Evolutionary conservation across 78 protist genomes (phyloP).

Genomic region (Dictyostelium purpureum): DNA sequence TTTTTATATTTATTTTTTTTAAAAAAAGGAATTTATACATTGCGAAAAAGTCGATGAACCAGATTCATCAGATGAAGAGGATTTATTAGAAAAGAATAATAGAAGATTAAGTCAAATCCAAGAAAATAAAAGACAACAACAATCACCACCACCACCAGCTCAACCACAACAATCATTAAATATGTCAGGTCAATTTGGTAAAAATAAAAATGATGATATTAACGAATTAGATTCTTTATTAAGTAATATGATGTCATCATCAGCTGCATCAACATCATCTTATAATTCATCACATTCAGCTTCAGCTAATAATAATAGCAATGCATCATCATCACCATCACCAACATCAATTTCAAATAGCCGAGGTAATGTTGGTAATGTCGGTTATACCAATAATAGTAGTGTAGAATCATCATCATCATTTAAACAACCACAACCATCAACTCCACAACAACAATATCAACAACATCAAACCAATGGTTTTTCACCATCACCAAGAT

Average conservation of each 20-base stretch:
- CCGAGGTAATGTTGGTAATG: neutral
- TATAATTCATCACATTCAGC: neutral
- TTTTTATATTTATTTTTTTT: neutral
- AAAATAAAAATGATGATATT: neutral
- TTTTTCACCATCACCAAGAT: slow-evolving; percentile 11
- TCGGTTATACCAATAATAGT: neutral
- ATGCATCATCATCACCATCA: too few species aligned
- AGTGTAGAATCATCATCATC: neutral
- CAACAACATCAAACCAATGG: slow-evolving; percentile 21
- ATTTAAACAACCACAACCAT: too few species aligned
- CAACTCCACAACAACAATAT: neutral
- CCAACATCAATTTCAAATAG: neutral
- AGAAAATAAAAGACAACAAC: slow-evolving; percentile 1
- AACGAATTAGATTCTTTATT: slow-evolving; percentile 75
- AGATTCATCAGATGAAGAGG: slow-evolving; percentile 39
- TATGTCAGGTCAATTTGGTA: too few species aligned
- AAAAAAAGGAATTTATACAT: slow-evolving; percentile 25
- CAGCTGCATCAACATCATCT: neutral
- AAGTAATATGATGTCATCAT: slow-evolving; percentile 29
- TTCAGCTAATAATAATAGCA: neutral
- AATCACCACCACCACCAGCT: slow-evolving; percentile 12
- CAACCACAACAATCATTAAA: slow-evolving; percentile 5
- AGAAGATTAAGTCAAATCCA: slow-evolving; percentile 1
- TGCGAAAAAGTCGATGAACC: slow-evolving; percentile 25
- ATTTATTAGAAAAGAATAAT: slow-evolving; percentile 57